phyloP scores from a whole-genome alignment of 2,329 filamentous ascomycete species.

The Trichoderma hamatum region DNA sequence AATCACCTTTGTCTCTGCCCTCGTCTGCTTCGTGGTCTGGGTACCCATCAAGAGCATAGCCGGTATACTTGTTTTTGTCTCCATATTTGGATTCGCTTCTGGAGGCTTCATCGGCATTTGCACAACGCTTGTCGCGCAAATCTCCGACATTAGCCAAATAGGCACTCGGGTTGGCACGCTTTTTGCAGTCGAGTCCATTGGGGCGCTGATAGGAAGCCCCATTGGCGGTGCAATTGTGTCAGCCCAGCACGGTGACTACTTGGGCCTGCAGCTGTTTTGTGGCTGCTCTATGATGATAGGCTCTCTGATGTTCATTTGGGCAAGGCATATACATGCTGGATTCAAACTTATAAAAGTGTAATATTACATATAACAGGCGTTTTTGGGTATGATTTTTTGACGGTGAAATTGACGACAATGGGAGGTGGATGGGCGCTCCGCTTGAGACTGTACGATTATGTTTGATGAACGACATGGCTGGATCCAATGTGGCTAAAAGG shows the following conservation, averaged over 20 bases:
- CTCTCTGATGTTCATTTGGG: constrained; percentile 36
- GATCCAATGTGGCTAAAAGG: neutral
- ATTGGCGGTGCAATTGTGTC: constrained; percentile 66
- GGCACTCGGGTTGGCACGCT: constrained; percentile 68
- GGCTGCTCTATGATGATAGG: constrained; percentile 53
- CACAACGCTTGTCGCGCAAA: constrained; percentile 68
- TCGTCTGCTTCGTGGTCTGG: constrained; percentile 54
- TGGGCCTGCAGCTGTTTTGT: constrained; percentile 66
- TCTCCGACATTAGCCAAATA: constrained; percentile 69
- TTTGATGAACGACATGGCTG: neutral
- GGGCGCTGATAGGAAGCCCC: constrained; percentile 67
- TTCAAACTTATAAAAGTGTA: constrained; percentile 42
- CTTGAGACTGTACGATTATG: neutral
- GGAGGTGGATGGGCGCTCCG: neutral
- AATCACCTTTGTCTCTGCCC: constrained; percentile 53
- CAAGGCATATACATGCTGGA: constrained; percentile 43
- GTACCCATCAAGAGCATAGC: constrained; percentile 54
- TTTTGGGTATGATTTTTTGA: neutral
- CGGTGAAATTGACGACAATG: neutral
- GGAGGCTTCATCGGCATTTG: constrained; percentile 67
- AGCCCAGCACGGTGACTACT: constrained; percentile 55
- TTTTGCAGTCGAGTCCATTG: constrained; percentile 64
- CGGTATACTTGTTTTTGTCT: constrained; percentile 64
- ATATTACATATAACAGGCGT: neutral
- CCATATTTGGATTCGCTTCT: constrained; percentile 70